These are phyloP conservation scores for Medicago arabica DNA, from an alignment of 306 rosid species.

Conservation along the genomic window DNA sequence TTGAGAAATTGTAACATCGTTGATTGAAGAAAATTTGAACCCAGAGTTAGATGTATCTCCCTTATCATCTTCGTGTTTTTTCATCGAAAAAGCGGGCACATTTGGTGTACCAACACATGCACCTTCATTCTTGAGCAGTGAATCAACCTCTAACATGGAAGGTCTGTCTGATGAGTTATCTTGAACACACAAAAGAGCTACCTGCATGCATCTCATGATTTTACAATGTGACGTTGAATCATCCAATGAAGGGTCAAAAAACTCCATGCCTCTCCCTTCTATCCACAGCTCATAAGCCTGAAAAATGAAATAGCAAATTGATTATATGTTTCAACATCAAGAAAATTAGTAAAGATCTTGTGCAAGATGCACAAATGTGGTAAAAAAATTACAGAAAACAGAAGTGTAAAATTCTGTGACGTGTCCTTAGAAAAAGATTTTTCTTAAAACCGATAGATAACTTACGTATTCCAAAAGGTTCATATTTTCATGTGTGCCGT, in stretches of 20 bases:
- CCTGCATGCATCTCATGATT: slow-evolving; percentile 65
- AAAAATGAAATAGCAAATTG: not conserved
- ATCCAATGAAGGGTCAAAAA: slow-evolving; percentile 58
- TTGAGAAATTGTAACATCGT: slow-evolving; percentile 55
- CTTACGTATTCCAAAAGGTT: slow-evolving; percentile 40
- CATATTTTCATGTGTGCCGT: slow-evolving; percentile 57
- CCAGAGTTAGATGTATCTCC: slow-evolving; percentile 17
- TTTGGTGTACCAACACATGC: slow-evolving; percentile 48
- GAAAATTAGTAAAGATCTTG: not conserved
- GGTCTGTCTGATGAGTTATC: slow-evolving; percentile 64
- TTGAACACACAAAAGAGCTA: slow-evolving; percentile 70
- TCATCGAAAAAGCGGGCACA: slow-evolving; percentile 52
- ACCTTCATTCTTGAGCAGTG: slow-evolving; percentile 56
- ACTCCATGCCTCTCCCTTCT: slow-evolving; percentile 53
- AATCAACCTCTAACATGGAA: slow-evolving; percentile 63
- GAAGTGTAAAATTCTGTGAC: not conserved
- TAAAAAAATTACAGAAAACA: not conserved
- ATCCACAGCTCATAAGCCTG: slow-evolving; percentile 69
- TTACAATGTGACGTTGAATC: slow-evolving; percentile 55
- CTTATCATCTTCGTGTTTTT: slow-evolving; percentile 11
- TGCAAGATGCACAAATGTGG: not conserved
- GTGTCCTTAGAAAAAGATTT: not conserved
- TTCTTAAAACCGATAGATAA: not conserved
- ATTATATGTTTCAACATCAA: no score
- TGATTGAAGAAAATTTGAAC: slow-evolving; percentile 41